Base-by-base conservation (phyloP, 1,284 basidiomycete species). In the Austroboletus niveus region DNA sequence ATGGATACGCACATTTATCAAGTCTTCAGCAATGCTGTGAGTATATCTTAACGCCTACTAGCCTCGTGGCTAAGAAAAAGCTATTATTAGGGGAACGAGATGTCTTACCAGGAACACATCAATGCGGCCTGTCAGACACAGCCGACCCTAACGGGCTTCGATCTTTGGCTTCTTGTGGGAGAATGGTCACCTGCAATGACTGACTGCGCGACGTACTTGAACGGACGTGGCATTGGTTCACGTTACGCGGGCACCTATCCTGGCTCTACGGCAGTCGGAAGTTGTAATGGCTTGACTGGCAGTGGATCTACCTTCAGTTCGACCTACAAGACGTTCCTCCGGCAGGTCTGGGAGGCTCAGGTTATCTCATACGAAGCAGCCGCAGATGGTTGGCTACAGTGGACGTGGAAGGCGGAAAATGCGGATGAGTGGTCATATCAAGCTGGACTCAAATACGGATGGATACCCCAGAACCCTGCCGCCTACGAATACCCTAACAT, bases 1-100 rank as follows among this genome's bases (percentile, higher is more conserved):
- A 79, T 97, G 71, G 94, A 97, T 70, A 91, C 83, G 31, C 88
- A 89, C 61, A 80, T 85, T 52, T 90, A 94, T 68, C 89, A 92
- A 63, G 81, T 94, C 66, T 94, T 94, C 73, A 80, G 77, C 31
- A 65, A 81, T 47, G 69, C 71, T 24, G 85, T 84, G 56, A 60
- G 80, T 58, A 47, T 11, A 48, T 43, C 22, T 30, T 27, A 4
- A 35, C 22, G 11, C 15, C 20, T 20, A 8, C 40, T 48, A 36
- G 44, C n/a, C 32, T 22, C 36, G 32, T 38, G 27, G 20, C 30
- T 43, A 42, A 54, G 31, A 14, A 5, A 44, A 29, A 15, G 27
- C n/a, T 39, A 32, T 42, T 31, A 87, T 42, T 31, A 87, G 83
- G 77, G 76, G 30, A 78, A 81, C 47, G 69, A 74, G 12, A 76